Conservation (phyloP, 352 stramenopile genomes). For the Albugo laibachii region DNA sequence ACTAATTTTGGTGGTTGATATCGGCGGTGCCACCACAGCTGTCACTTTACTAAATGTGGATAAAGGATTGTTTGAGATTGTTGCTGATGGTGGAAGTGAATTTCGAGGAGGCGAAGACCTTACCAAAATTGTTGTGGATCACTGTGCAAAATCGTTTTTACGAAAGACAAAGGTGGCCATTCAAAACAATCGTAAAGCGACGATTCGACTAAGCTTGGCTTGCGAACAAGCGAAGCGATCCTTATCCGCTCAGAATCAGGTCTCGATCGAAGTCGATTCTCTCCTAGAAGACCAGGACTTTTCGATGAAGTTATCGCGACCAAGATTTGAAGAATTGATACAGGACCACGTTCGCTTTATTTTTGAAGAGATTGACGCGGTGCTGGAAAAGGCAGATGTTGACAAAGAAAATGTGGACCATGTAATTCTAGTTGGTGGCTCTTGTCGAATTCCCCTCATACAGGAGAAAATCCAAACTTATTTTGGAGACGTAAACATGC, state of each 20-base stretch:
- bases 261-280: conserved; percentile 94
- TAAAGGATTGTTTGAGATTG: conserved; percentile 96
- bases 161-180: conserved; percentile 88
- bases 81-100: conserved; percentile 91
- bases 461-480: conserved; percentile 63
- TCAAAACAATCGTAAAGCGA: conserved; percentile 82
- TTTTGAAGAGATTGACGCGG: conserved; percentile 79
- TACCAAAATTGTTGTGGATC: conserved; percentile 90
- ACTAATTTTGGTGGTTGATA: conserved; percentile 96
- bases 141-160: conserved; percentile 92
- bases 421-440: conserved; percentile 92
- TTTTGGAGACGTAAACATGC: conserved; percentile 68
- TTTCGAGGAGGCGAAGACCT: conserved; percentile 93
- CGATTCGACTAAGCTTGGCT: conserved; percentile 86
- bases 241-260: conserved; percentile 89
- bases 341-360: conserved; percentile 84
- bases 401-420: conserved; percentile 86
- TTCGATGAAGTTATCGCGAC: conserved; percentile 91
- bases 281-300: conserved; percentile 96
- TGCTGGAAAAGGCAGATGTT: conserved; percentile 51
- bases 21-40: conserved; percentile 94
- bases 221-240: conserved; percentile 95
- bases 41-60: conserved; percentile 92
- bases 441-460: conserved; percentile 94
- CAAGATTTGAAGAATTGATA: conserved; percentile 92